Evolutionary conservation across 306 rosid genomes (phyloP).

Genomic region (Parietaria judaica): DNA sequence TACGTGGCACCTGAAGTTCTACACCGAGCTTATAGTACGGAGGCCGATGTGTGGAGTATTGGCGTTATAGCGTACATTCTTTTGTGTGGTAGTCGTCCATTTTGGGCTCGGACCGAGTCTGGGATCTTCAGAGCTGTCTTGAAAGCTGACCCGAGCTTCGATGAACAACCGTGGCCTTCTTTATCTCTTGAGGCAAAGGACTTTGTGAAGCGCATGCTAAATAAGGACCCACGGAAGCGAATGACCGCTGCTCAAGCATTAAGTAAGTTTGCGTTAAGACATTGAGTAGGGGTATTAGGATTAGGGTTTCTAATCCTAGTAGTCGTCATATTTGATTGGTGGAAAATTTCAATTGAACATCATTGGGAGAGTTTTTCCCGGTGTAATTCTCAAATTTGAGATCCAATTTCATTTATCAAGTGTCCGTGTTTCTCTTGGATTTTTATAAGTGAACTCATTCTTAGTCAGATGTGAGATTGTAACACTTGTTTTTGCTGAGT

Average conservation of each 20-base stretch:
- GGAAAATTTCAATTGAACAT: too few species aligned
- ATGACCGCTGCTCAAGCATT: conserved; percentile 95
- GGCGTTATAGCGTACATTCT: conserved; percentile 98
- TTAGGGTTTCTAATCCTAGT: too few species aligned
- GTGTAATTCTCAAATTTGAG: too few species aligned
- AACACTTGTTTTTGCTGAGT: not conserved
- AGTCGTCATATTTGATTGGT: too few species aligned
- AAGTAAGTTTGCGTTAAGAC: conserved; percentile 41
- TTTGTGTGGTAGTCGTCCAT: conserved; percentile 97
- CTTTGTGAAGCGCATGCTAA: conserved; percentile 83
- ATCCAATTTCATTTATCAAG: too few species aligned
- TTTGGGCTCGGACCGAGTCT: conserved; percentile 98
- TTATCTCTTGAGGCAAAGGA: conserved; percentile 81
- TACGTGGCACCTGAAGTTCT: conserved; percentile 98
- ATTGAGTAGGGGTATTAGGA: not conserved
- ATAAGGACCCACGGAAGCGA: conserved; percentile 91
- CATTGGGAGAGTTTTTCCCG: too few species aligned
- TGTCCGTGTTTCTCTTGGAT: too few species aligned
- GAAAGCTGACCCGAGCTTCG: conserved; percentile 94
- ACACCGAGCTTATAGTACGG: conserved; percentile 86
- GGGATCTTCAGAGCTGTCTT: conserved; percentile 91
- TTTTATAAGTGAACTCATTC: too few species aligned
- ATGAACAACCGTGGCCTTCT: conserved; percentile 93
- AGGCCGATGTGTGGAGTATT: conserved; percentile 97
- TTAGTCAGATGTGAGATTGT: too few species aligned